These are phyloP conservation scores for Talaromyces sp. DNA, from an alignment of 2,329 filamentous ascomycete species.

Conservation along the genomic window DNA sequence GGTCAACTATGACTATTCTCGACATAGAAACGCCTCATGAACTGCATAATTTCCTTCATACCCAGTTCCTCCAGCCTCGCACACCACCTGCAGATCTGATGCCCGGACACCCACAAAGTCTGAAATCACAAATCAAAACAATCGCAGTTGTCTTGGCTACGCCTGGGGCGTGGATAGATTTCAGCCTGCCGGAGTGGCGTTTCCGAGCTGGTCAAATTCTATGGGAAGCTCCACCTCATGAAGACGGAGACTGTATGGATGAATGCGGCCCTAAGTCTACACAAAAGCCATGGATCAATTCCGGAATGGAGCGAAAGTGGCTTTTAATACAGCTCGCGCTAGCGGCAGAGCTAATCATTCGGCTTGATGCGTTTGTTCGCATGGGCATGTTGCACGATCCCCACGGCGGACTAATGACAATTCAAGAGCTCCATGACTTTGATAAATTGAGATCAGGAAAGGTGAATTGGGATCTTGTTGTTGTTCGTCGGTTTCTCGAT, in stretches of 20 bases:
- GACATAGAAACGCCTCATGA: slow-evolving; percentile 36
- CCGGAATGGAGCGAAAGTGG: slow-evolving; percentile 53
- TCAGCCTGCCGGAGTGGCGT: slow-evolving; percentile 51
- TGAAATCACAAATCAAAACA: slow-evolving; percentile 51
- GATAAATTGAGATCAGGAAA: slow-evolving; percentile 54
- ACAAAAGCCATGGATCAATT: slow-evolving; percentile 28
- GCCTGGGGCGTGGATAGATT: slow-evolving; percentile 51
- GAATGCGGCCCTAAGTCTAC: slow-evolving; percentile 6
- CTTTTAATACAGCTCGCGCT: slow-evolving; percentile 58
- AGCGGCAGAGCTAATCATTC: slow-evolving; percentile 57
- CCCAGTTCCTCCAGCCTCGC: slow-evolving; percentile 42
- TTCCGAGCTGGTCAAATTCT: slow-evolving; percentile 50
- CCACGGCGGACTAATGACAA: slow-evolving; percentile 44
- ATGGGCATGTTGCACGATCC: slow-evolving; percentile 44
- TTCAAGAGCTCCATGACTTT: slow-evolving; percentile 49
- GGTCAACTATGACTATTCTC: slow-evolving; percentile 37
- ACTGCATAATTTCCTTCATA: slow-evolving; percentile 41
- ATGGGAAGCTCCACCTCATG: slow-evolving; percentile 44
- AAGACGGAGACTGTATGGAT: slow-evolving; percentile 34
- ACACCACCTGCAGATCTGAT: slow-evolving; percentile 28
- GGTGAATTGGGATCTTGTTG: slow-evolving; percentile 59
- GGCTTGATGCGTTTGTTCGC: slow-evolving; percentile 53
- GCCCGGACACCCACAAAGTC: slow-evolving; percentile 32
- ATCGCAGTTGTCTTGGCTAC: slow-evolving; percentile 47
- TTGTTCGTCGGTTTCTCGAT: slow-evolving; percentile 56